Evolutionary conservation across 805 yeast genomes (phyloP), one percentile per base, ranked within the genome.

Genomic region (Jamesozyma rosinii): DNA sequence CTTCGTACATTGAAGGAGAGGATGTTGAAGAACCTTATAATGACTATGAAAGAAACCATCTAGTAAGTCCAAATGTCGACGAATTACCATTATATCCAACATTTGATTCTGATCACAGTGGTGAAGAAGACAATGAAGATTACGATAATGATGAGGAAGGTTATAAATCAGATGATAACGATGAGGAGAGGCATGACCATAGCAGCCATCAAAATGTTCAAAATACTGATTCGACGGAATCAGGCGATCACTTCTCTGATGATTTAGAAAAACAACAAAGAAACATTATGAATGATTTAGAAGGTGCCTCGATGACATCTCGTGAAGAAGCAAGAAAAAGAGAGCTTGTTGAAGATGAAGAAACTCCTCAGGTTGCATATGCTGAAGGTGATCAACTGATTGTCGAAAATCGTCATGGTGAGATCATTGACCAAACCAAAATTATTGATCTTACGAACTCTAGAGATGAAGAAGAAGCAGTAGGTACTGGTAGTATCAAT

Each of bases 381-480:
- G 77, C 76, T 38, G 95, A 87, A 52, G 95, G 95, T 21, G 54
- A 68, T 31, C 68, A 73, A 35, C 61, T 89, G 31, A 74, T 89
- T 42, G 70, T 90, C 43, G 98, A 90, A 59, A 92, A 88, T 62
- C 76, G 74, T 44, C 71, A 79, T 38, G 97, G 97, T 43, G 96
- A 89, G 57, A 72, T 88, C 36, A 55, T 90, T 40, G 79, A 76
- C 41, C 71, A 79, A 2, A 66, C 80, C 42, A 54, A 63, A 53
- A 59, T 72, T 14, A 56, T 5, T 15, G 26, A 63, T n/a, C 41
- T 43, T 5, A 47, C 43, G 5, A 47, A 49, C 10, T 46, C 42
- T 31, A 63, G 59, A 31, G 61, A 61, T 31, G 61, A 55, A 45
- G 53, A 40, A 17, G 40, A 31, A 13, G 29, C 29, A 8, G 10